These are phyloP conservation scores for Quercus robur DNA, from an alignment of 306 rosid genomes.

Conservation along the genomic window DNA sequence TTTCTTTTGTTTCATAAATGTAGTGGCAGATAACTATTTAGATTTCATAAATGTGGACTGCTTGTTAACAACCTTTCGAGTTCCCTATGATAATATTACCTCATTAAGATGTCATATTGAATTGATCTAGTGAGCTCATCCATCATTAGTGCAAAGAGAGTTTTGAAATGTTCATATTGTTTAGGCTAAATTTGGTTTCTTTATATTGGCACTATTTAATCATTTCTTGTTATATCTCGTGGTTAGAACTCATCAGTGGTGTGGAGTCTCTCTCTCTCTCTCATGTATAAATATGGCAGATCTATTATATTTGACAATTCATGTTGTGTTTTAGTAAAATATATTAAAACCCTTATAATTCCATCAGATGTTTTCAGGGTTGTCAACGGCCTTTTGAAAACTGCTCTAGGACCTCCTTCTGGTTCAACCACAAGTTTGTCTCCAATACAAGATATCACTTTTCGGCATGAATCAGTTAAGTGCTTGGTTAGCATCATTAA, in stretches of 20 bases:
- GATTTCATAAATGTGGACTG: no score
- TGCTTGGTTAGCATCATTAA: slow-evolving; percentile 83
- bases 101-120: not conserved
- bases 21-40: no score
- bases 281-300: slow-evolving; percentile 2
- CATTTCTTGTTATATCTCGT: not conserved
- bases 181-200: not conserved
- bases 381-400: slow-evolving; percentile 97
- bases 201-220: not conserved
- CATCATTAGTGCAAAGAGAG: not conserved
- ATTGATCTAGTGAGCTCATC: no score
- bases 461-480: slow-evolving; percentile 93
- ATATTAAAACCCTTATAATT: slow-evolving; percentile 73
- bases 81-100: not conserved
- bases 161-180: not conserved
- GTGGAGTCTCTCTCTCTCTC: not conserved
- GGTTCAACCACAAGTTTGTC: slow-evolving; percentile 88
- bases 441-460: slow-evolving; percentile 88
- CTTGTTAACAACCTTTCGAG: not conserved
- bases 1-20: no score
- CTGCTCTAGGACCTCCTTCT: slow-evolving; percentile 97
- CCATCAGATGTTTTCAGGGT: slow-evolving; percentile 94
- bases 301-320: slow-evolving; percentile 10
- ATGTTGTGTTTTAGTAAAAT: slow-evolving; percentile 42
- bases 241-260: not conserved